These are phyloP conservation scores for Pseudogymnoascus destructans DNA, from an alignment of 2,329 filamentous ascomycete species.

Conservation along the genomic window DNA sequence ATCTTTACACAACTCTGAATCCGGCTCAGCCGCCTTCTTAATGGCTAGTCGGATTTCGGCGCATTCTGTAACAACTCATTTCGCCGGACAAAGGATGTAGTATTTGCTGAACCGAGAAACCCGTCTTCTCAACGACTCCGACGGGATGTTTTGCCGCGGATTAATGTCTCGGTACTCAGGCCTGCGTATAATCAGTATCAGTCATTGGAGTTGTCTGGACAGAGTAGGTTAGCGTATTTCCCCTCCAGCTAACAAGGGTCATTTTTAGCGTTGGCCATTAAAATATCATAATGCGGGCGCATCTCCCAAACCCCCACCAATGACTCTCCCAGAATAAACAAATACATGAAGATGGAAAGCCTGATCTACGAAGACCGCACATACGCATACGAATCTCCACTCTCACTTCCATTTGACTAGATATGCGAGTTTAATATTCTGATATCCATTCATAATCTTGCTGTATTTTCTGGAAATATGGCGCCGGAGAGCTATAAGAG, in stretches of 20 bases:
- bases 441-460: neutral
- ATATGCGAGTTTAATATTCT: neutral
- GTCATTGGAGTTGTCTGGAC: neutral
- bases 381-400: neutral
- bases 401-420: neutral
- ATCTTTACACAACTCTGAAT: neutral
- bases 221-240: neutral
- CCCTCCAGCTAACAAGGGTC: neutral
- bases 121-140: neutral
- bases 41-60: neutral
- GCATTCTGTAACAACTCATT: neutral
- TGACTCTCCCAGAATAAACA: neutral
- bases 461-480: neutral
- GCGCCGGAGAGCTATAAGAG: neutral
- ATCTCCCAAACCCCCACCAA: conserved; percentile 2
- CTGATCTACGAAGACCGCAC: neutral
- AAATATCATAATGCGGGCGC: conserved; percentile 2
- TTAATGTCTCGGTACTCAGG: neutral
- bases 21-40: neutral
- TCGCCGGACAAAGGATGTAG: neutral
- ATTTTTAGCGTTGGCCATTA: conserved; percentile 1
- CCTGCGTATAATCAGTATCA: neutral
- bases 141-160: neutral
- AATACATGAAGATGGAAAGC: neutral
- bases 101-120: neutral